Evolutionary conservation across 192 early-diverging fungal species (phyloP).

Genomic region (Mortierella hygrophila): DNA sequence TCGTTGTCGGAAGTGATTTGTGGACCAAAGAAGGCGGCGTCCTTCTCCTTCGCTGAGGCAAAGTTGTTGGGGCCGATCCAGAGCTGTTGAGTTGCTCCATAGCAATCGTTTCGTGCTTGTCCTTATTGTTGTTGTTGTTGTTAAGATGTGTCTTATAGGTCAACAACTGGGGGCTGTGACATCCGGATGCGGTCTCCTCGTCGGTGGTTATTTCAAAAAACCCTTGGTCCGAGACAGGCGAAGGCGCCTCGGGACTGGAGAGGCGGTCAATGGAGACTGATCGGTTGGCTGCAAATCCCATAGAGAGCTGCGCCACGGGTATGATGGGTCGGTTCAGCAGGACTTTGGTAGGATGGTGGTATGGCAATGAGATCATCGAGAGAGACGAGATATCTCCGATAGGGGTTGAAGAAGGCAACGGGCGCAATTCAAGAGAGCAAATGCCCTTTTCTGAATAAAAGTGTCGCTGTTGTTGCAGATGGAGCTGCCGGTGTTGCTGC

Average conservation of each 20-base stretch:
- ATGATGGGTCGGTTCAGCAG: background rate
- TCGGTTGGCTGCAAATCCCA: background rate
- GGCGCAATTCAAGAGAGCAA: background rate
- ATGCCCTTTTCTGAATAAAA: background rate
- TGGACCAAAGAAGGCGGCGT: background rate
- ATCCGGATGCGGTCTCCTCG: background rate
- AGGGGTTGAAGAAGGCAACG: background rate
- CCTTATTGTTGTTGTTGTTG: background rate
- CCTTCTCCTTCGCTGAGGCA: background rate
- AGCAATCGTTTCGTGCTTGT: background rate
- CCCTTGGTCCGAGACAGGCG: slow-evolving; percentile 6
- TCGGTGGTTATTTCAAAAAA: slow-evolving; percentile 8
- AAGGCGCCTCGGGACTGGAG: background rate
- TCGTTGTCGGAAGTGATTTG: background rate
- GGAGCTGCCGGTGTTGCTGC: background rate
- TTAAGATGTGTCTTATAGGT: background rate
- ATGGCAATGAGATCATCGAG: background rate
- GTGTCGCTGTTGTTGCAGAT: slow-evolving; percentile 5
- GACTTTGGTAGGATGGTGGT: background rate
- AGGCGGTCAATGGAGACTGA: background rate
- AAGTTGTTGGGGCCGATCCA: background rate
- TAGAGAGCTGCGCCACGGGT: background rate
- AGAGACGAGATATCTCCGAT: background rate
- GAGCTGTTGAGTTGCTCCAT: background rate
- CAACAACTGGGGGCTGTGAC: background rate